These are phyloP conservation scores for Stachybotrys echinatus DNA, from an alignment of 2,329 filamentous ascomycete genomes.

Conservation along the genomic window DNA sequence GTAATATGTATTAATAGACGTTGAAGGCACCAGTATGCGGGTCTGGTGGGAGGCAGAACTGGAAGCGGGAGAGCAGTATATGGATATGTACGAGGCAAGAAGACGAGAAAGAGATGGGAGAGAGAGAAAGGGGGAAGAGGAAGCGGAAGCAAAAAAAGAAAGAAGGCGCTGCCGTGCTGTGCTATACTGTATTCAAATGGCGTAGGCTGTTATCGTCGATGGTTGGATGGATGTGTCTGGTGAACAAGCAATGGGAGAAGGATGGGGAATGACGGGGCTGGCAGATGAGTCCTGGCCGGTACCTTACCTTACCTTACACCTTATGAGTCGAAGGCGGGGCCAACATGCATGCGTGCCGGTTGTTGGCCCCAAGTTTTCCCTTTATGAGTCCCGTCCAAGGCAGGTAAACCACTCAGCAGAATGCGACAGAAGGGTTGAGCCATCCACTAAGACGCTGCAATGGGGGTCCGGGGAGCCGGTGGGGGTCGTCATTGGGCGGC, in stretches of 20 bases:
- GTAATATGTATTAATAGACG: background rate
- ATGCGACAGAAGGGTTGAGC: too few species aligned
- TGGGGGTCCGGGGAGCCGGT: background rate
- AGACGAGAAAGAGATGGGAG: conserved; percentile 10
- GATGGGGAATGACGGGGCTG: background rate
- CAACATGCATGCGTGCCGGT: background rate
- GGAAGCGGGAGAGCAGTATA: background rate
- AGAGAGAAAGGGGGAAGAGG: conserved; percentile 8
- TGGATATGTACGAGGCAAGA: conserved; percentile 10
- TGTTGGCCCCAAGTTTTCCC: background rate
- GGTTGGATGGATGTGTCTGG: background rate
- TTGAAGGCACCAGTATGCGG: background rate
- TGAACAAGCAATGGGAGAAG: background rate
- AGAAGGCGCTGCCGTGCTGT: conserved; percentile 3
- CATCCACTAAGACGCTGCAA: too few species aligned
- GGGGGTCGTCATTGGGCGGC: background rate
- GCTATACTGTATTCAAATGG: background rate
- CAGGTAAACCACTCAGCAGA: too few species aligned
- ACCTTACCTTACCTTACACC: background rate
- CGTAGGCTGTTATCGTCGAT: conserved; percentile 14
- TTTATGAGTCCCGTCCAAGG: too few species aligned
- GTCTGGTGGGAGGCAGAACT: background rate
- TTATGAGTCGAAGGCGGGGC: background rate
- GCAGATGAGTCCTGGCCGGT: background rate
- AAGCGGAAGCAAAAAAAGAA: conserved; percentile 5